phyloP scores from a whole-genome alignment of 108 stramenopile species.

The Skeletonema marinoi region DNA sequence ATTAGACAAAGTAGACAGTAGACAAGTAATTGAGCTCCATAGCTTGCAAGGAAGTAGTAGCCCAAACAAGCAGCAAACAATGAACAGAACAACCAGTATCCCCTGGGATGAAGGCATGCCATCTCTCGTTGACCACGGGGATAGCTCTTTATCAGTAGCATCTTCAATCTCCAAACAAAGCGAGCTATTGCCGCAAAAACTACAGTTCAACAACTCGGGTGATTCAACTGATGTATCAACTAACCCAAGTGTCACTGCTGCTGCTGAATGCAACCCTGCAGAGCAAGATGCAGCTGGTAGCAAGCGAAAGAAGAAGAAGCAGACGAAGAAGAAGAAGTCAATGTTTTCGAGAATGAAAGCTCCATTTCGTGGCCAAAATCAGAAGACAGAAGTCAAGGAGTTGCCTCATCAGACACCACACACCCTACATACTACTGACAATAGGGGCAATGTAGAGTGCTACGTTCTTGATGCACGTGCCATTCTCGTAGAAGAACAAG shows the following conservation, averaged over 20 bases:
- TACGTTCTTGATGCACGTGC: not conserved
- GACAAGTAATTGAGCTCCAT: too few species aligned
- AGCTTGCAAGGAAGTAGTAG: too few species aligned
- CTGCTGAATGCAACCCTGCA: not conserved
- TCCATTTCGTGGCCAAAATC: not conserved
- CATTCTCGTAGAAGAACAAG: not conserved
- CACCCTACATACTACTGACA: not conserved
- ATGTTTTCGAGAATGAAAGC: not conserved
- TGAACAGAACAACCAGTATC: not conserved
- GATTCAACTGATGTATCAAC: not conserved
- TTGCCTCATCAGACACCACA: not conserved
- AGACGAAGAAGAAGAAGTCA: not conserved
- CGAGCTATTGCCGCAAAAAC: not conserved
- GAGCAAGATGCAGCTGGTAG: not conserved
- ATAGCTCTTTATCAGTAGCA: not conserved
- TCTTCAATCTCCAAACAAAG: not conserved
- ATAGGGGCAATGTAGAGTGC: not conserved
- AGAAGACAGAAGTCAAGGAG: not conserved
- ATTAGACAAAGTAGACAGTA: not conserved
- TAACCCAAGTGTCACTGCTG: not conserved
- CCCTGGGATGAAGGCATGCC: not conserved
- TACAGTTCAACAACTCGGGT: not conserved
- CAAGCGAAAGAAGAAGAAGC: not conserved
- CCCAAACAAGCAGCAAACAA: not conserved
- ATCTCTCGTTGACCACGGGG: not conserved